These are phyloP conservation scores for Talaromyces proteolyticus DNA, from an alignment of 495 filamentous ascomycete species.

Conservation along the genomic window DNA sequence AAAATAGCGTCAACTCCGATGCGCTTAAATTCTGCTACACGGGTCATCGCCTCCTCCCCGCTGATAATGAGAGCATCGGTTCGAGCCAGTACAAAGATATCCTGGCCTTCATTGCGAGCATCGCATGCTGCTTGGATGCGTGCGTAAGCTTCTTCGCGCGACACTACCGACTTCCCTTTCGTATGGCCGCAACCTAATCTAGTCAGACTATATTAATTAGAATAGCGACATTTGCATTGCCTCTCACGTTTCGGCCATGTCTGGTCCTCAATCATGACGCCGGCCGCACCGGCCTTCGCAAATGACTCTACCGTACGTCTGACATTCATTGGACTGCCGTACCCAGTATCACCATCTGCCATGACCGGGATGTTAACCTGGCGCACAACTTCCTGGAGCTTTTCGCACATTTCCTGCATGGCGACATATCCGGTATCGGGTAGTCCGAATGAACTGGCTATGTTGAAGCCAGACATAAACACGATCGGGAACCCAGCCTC, in stretches of 20 bases:
- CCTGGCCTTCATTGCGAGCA: conserved; percentile 31
- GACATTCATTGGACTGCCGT: conserved; percentile 37
- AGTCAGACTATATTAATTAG: background rate
- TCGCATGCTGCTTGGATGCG: conserved; percentile 33
- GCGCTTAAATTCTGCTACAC: conserved; percentile 28
- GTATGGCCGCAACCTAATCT: conserved; percentile 35
- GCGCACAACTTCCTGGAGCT: conserved; percentile 28
- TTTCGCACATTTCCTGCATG: conserved; percentile 36
- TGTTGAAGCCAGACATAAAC: conserved; percentile 29
- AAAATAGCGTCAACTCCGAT: conserved; percentile 34
- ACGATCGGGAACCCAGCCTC: conserved; percentile 35
- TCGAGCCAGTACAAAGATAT: conserved; percentile 36
- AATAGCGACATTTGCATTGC: too few relatives aligned
- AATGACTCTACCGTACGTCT: conserved; percentile 33
- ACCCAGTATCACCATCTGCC: conserved; percentile 36
- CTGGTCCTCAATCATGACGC: conserved; percentile 39
- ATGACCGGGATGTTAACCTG: conserved; percentile 30
- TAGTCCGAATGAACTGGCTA: conserved; percentile 26
- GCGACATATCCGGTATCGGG: conserved; percentile 40
- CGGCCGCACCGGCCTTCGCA: conserved; percentile 29
- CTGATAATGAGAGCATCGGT: conserved; percentile 32
- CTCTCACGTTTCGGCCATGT: conserved; percentile 32
- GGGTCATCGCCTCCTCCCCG: conserved; percentile 30
- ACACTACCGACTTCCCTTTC: conserved; percentile 36
- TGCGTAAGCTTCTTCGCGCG: conserved; percentile 33